These are phyloP conservation scores for Lablab purpureus DNA, from an alignment of 306 rosid genomes.

Conservation along the genomic window DNA sequence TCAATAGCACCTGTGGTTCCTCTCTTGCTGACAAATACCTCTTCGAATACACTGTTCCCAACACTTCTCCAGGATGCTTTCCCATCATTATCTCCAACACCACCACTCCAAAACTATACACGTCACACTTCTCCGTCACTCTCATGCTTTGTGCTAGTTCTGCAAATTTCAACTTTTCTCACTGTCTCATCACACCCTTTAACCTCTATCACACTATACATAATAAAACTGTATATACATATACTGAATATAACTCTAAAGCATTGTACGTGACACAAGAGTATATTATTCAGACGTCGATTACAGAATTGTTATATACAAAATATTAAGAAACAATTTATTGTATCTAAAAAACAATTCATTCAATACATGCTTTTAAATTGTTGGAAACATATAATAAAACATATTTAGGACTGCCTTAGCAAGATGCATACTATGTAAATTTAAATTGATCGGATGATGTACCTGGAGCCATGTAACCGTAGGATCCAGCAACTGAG, in stretches of 20 bases:
- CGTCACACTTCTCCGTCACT: constrained; percentile 69
- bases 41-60: constrained; percentile 39
- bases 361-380: neutral
- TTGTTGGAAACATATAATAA: neutral
- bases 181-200: neutral
- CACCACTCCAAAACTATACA: constrained; percentile 75
- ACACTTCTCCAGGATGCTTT: constrained; percentile 69
- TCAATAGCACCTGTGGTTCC: constrained; percentile 46
- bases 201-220: neutral
- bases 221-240: neutral
- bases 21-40: constrained; percentile 38
- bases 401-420: neutral
- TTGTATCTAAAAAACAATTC: neutral
- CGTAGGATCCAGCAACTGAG: constrained; percentile 70
- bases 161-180: constrained; percentile 41
- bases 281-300: neutral
- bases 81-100: constrained; percentile 69
- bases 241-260: neutral
- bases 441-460: neutral
- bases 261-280: neutral
- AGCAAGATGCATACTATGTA: neutral
- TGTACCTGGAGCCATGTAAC: constrained; percentile 91
- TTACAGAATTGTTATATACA: neutral
- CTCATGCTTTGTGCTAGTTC: constrained; percentile 69
- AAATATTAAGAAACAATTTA: neutral